phyloP scores from a whole-genome alignment of 306 rosid species.

The Adenanthera pavonina region DNA sequence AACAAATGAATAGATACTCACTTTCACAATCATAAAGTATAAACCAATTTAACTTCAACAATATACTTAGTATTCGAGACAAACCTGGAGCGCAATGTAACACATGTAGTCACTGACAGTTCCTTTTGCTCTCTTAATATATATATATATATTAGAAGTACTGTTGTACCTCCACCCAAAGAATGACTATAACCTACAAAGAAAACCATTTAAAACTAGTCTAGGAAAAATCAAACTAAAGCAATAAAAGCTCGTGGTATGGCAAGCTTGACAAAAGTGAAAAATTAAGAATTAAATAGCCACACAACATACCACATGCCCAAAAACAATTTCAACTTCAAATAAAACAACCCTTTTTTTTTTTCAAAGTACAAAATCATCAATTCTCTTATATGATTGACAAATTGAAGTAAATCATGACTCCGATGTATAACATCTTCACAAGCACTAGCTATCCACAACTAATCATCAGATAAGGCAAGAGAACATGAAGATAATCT shows the following conservation, averaged over 20 bases:
- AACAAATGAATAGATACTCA: slow-evolving; percentile 22
- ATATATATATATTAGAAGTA: slow-evolving; percentile 83
- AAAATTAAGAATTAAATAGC: not conserved
- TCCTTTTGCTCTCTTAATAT: slow-evolving; percentile 92
- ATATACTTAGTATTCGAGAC: slow-evolving; percentile 24
- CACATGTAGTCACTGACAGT: slow-evolving; percentile 74
- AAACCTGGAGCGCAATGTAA: slow-evolving; percentile 96
- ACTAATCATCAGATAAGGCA: not conserved
- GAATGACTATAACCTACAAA: slow-evolving; percentile 87
- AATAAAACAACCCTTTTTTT: not conserved
- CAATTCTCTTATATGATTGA: slow-evolving; percentile 1
- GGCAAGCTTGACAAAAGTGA: slow-evolving; percentile 27
- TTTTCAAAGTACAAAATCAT: slow-evolving; percentile 24
- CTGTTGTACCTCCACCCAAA: slow-evolving; percentile 98
- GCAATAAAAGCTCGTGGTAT: slow-evolving; percentile 30
- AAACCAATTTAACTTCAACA: slow-evolving; percentile 24
- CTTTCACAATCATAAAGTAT: not conserved
- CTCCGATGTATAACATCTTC: not conserved
- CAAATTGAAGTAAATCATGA: not conserved
- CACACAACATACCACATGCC: slow-evolving; percentile 25
- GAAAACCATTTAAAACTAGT: slow-evolving; percentile 7
- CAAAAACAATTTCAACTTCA: not conserved
- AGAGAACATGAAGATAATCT: not conserved
- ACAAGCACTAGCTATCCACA: slow-evolving; percentile 11
- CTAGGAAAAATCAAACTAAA: slow-evolving; percentile 10